phyloP scores from a whole-genome alignment of 2,329 filamentous ascomycete genomes.

The Cordyceps cateniannulata region DNA sequence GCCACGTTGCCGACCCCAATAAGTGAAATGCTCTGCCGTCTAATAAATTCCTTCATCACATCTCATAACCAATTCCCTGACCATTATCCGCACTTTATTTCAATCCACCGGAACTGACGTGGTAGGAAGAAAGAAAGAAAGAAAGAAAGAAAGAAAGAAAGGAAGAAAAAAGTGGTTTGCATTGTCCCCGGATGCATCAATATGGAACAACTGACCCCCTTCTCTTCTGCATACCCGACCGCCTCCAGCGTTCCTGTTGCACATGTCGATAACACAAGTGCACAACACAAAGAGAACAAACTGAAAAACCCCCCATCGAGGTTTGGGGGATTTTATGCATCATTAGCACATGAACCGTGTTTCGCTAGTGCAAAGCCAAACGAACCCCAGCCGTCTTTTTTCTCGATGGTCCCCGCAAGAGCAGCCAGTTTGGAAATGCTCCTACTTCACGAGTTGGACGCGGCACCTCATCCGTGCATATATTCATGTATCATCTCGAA shows the following conservation, averaged over 20 bases:
- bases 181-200: not conserved
- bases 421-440: not conserved
- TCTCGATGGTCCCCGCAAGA: not conserved
- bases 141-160: too few species aligned
- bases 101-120: not conserved
- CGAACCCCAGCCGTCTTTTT: not conserved
- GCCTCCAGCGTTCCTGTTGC: not conserved
- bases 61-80: not conserved
- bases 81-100: not conserved
- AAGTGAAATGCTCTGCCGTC: too few species aligned
- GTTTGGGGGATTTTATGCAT: not conserved
- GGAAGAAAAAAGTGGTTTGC: not conserved
- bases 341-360: not conserved
- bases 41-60: not conserved
- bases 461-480: not conserved
- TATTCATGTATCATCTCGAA: not conserved
- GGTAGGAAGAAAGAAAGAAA: too few species aligned
- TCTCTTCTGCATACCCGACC: not conserved
- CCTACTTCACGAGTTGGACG: not conserved
- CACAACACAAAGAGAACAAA: not conserved
- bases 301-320: too few species aligned
- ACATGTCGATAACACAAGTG: not conserved
- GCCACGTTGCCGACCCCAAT: too few species aligned
- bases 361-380: not conserved
- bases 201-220: too few species aligned